phyloP scores from a whole-genome alignment of 306 rosid genomes.

The Malus domestica region DNA sequence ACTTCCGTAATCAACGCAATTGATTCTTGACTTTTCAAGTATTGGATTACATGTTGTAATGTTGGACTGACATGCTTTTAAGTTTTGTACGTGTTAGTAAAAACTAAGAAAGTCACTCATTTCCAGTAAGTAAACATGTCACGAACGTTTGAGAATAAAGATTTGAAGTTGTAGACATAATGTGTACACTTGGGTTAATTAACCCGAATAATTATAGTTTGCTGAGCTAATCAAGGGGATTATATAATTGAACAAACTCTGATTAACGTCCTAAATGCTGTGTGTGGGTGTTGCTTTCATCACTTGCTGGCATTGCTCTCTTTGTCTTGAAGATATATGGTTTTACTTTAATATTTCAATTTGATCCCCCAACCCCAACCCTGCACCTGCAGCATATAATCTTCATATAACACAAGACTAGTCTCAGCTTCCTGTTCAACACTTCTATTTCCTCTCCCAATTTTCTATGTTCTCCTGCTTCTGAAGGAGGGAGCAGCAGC shows the following conservation, averaged over 20 bases:
- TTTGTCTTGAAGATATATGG: constrained; percentile 13
- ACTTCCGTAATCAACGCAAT: too few relatives aligned
- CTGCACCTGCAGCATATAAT: neutral
- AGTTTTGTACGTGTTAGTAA: neutral
- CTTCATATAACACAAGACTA: neutral
- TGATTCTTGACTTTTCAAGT: too few relatives aligned
- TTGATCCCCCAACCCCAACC: neutral
- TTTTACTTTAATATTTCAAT: neutral
- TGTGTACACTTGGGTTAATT: neutral
- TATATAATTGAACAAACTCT: neutral
- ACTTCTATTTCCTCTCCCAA: neutral
- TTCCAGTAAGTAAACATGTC: too few relatives aligned
- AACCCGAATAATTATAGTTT: neutral
- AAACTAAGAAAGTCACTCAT: neutral
- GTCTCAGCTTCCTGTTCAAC: neutral
- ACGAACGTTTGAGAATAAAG: too few relatives aligned
- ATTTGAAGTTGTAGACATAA: neutral
- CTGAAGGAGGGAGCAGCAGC: neutral
- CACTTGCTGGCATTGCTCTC: constrained; percentile 10
- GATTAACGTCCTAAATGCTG: neutral
- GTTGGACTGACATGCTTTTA: too few relatives aligned
- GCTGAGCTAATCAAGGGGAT: constrained; percentile 7
- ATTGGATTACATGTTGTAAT: neutral
- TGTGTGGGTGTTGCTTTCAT: constrained; percentile 12
- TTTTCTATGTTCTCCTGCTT: neutral